These are phyloP conservation scores for Chrysosphaeria jannelii DNA, from an alignment of 2,329 filamentous ascomycete species.

Conservation along the genomic window DNA sequence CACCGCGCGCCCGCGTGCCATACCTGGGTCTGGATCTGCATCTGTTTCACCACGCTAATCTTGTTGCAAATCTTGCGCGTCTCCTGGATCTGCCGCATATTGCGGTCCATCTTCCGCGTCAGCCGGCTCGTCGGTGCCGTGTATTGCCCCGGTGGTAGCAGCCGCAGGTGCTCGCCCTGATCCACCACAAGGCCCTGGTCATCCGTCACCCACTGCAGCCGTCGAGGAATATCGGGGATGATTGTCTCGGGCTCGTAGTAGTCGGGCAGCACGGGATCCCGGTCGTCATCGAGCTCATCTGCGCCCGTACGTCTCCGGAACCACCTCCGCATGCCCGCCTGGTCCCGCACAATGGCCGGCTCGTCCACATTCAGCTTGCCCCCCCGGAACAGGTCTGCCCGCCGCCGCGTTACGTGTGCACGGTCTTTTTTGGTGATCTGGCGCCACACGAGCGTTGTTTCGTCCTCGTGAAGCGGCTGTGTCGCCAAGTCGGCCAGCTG, in stretches of 20 bases:
- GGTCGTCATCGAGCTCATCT: conserved; percentile 66
- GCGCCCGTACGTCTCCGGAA: conserved; percentile 48
- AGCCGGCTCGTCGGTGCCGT: conserved; percentile 43
- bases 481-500: conserved; percentile 24
- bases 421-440: conserved; percentile 94
- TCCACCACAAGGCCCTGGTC: conserved; percentile 69
- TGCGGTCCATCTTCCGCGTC: conserved; percentile 55
- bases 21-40: conserved; percentile 94
- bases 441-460: conserved; percentile 96
- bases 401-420: conserved; percentile 57
- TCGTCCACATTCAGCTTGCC: conserved; percentile 66
- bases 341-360: conserved; percentile 57
- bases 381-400: conserved; percentile 60
- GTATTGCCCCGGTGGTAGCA: conserved; percentile 50
- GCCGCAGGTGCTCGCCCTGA: conserved; percentile 49
- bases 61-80: conserved; percentile 88
- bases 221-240: conserved; percentile 55
- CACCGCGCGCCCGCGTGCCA: no score
- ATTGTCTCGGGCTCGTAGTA: conserved; percentile 76
- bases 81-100: conserved; percentile 86
- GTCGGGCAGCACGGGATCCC: conserved; percentile 62
- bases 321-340: conserved; percentile 72
- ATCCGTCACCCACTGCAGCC: conserved; percentile 70
- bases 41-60: conserved; percentile 94
- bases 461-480: conserved; percentile 37